These are phyloP conservation scores for Cladorrhinum sp. DNA, from an alignment of 2,329 filamentous ascomycete species.

Conservation along the genomic window DNA sequence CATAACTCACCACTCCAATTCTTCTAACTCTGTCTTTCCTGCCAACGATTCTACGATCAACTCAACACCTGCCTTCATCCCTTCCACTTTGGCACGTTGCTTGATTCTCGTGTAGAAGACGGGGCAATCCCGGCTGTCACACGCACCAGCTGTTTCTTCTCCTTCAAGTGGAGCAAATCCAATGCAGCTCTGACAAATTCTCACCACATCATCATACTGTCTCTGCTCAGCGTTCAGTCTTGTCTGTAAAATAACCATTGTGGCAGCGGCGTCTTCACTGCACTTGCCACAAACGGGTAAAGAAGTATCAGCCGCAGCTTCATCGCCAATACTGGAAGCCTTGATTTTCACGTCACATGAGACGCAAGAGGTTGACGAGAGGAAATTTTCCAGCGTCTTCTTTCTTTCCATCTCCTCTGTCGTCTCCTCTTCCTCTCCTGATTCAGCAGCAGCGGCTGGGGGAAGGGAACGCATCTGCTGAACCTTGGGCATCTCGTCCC, in stretches of 20 bases:
- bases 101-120: constrained; percentile 80
- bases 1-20: constrained; percentile 9
- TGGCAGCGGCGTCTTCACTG: constrained; percentile 50
- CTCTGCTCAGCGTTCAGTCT: constrained; percentile 62
- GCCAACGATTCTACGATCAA: constrained; percentile 10
- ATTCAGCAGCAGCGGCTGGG: constrained; percentile 10
- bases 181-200: constrained; percentile 77
- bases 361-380: constrained; percentile 75
- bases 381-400: constrained; percentile 90
- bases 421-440: constrained; percentile 1
- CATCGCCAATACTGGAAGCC: constrained; percentile 24
- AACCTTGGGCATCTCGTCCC: constrained; percentile 93
- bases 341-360: constrained; percentile 63
- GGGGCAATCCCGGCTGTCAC: constrained; percentile 88
- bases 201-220: constrained; percentile 60
- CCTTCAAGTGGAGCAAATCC: constrained; percentile 65
- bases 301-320: constrained; percentile 23
- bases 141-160: constrained; percentile 57
- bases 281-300: constrained; percentile 59
- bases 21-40: background rate
- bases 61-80: constrained; percentile 36
- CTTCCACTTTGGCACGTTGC: constrained; percentile 49
- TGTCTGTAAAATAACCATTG: constrained; percentile 62
- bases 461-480: constrained; percentile 57
- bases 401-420: constrained; percentile 40